A percentile compares a stretch with the other conserved stretches of the same genome.
Conservation (phyloP, 2,329 filamentous ascomycete species). For the Aureobasidium vineae region DNA sequence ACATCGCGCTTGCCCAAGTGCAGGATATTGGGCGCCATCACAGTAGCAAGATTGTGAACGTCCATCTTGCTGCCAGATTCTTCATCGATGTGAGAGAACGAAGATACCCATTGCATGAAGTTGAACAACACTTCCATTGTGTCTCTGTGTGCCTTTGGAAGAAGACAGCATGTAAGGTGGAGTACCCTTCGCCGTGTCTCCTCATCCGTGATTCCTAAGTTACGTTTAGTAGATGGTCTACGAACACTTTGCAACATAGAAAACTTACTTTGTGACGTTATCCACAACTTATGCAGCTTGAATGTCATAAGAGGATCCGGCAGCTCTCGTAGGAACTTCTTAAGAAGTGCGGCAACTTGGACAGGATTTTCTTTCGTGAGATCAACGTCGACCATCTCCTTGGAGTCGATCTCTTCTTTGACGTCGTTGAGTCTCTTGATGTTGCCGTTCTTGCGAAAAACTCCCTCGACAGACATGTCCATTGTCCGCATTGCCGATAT, state of each 20-base stretch:
- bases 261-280: conserved; percentile 73
- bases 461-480: conserved; percentile 97
- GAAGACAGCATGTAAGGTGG: conserved; percentile 85
- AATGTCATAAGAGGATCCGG: conserved; percentile 93
- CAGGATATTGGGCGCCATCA: conserved; percentile 94
- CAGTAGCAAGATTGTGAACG: conserved; percentile 92
- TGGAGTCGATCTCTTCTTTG: conserved; percentile 79
- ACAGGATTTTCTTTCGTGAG: conserved; percentile 87
- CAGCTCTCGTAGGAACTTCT: conserved; percentile 91
- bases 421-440: conserved; percentile 90
- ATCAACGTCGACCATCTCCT: conserved; percentile 81
- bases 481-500: conserved; percentile 96
- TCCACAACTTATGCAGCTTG: conserved; percentile 89
- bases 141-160: conserved; percentile 90
- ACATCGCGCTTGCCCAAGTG: conserved; percentile 57
- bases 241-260: not conserved
- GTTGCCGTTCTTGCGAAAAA: conserved; percentile 99
- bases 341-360: conserved; percentile 88
- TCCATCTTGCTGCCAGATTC: conserved; percentile 99
- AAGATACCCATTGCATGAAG: conserved; percentile 96
- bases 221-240: conserved; percentile 30
- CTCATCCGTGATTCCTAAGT: conserved; percentile 69
- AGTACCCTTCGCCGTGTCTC: conserved; percentile 80
- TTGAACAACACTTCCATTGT: conserved; percentile 92
- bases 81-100: conserved; percentile 95